Percentiles rank a stretch among this genome's conserved stretches.
Evolutionary conservation across 495 filamentous ascomycete species (phyloP).

Genomic region (Corynascus novoguineensis): DNA sequence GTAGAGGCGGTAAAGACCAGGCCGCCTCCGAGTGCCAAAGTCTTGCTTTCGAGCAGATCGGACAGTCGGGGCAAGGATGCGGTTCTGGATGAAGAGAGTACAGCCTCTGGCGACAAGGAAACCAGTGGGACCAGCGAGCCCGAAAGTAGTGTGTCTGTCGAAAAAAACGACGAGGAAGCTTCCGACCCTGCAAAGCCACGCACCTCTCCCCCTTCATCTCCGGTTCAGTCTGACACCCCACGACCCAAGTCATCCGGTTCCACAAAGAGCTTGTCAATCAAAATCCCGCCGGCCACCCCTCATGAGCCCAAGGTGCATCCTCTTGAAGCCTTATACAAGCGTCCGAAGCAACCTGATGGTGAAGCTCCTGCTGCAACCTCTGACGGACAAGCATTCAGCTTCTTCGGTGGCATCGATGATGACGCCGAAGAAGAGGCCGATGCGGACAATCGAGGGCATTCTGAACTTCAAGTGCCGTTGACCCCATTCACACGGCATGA

Average conservation of each 20-base stretch:
- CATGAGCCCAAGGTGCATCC: slow-evolving; percentile 61
- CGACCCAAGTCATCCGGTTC: slow-evolving; percentile 42
- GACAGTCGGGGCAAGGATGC: background rate
- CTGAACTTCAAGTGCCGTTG: slow-evolving; percentile 50
- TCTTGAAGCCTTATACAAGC: slow-evolving; percentile 85
- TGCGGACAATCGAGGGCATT: slow-evolving; percentile 13
- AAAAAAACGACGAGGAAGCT: slow-evolving; percentile 11
- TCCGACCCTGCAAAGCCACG: background rate
- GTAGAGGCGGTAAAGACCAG: slow-evolving; percentile 52
- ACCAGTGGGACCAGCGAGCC: slow-evolving; percentile 19
- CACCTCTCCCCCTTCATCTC: slow-evolving; percentile 15
- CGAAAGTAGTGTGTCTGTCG: slow-evolving; percentile 27
- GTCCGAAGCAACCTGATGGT: slow-evolving; percentile 41
- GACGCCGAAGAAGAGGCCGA: slow-evolving; percentile 47
- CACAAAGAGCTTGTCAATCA: slow-evolving; percentile 43
- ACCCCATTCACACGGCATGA: slow-evolving; percentile 79
- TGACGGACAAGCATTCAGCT: slow-evolving; percentile 39
- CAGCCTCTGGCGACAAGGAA: slow-evolving; percentile 8
- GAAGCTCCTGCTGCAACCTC: slow-evolving; percentile 20
- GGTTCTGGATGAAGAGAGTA: background rate
- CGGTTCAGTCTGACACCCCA: slow-evolving; percentile 18
- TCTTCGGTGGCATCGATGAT: slow-evolving; percentile 42
- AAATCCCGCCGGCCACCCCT: slow-evolving; percentile 42
- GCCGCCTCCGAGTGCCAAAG: slow-evolving; percentile 9
- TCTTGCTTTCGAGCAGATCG: slow-evolving; percentile 6